Percentiles rank a stretch among this genome's conserved stretches.
Evolutionary conservation across 148 eudicot genomes (phyloP).

Genomic region (Camellia lanceoleosa): DNA sequence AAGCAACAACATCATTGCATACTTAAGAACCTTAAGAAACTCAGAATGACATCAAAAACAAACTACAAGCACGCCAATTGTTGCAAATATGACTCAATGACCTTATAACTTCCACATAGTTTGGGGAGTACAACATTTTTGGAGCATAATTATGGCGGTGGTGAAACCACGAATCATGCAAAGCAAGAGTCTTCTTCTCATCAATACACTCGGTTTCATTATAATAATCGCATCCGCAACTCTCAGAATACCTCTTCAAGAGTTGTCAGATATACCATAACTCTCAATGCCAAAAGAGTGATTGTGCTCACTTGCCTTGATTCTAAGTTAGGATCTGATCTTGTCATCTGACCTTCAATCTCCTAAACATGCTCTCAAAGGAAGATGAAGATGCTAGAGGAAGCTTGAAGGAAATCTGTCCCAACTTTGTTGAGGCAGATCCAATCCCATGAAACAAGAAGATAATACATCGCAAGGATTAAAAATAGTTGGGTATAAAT

Average conservation of each 20-base stretch:
- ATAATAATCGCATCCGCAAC: conserved; percentile 89
- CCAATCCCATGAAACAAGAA: conserved; percentile 1
- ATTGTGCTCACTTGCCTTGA: conserved; percentile 29
- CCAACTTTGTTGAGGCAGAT: conserved; percentile 63
- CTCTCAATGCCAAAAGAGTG: conserved; percentile 71
- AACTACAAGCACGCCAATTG: conserved; percentile 45
- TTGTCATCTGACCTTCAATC: conserved; percentile 76
- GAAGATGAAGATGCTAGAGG: conserved; percentile 82
- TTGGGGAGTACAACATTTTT: conserved; percentile 32
- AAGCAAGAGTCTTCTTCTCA: conserved; percentile 25
- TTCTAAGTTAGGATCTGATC: conserved; percentile 39
- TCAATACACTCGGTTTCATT: conserved; percentile 50
- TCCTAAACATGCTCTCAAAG: conserved; percentile 93
- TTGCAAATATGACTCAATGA: conserved; percentile 37
- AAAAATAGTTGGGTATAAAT: not conserved
- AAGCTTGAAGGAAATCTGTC: conserved; percentile 89
- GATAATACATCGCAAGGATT: conserved; percentile 7
- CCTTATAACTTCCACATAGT: conserved; percentile 41
- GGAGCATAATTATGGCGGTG: conserved; percentile 37
- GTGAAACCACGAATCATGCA: conserved; percentile 35
- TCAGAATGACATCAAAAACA: conserved; percentile 43
- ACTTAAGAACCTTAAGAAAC: conserved; percentile 50
- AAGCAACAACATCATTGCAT: conserved; percentile 71
- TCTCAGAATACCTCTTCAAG: conserved; percentile 95
- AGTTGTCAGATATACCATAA: conserved; percentile 93